A percentile compares a stretch with the other conserved stretches of the same genome.
Evolutionary conservation across 179 eudicot genomes (phyloP).

Genomic region (Beta macrorhiza): DNA sequence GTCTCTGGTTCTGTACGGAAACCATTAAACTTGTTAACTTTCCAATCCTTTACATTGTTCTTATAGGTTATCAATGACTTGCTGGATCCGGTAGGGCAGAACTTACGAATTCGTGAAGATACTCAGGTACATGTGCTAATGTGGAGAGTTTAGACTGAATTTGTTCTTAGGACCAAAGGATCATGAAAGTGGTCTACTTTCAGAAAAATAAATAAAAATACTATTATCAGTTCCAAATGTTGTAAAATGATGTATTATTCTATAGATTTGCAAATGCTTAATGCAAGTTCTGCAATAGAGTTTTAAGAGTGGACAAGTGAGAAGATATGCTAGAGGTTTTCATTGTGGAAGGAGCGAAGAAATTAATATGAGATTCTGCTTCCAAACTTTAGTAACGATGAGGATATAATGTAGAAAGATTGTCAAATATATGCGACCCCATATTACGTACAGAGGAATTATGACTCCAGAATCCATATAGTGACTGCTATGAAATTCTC

Average conservation of each 20-base stretch:
- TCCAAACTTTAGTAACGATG: background rate
- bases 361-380: background rate
- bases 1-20: background rate
- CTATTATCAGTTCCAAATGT: background rate
- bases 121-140: conserved; percentile 47
- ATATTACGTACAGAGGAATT: background rate
- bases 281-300: background rate
- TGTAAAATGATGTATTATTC: background rate
- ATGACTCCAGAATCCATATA: background rate
- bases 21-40: background rate
- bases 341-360: background rate
- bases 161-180: background rate
- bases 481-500: background rate
- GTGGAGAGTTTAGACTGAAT: background rate
- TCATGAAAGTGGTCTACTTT: background rate
- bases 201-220: background rate
- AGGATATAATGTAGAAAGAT: background rate
- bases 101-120: conserved; percentile 75
- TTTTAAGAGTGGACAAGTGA: background rate
- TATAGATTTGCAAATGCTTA: background rate
- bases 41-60: conserved; percentile 5
- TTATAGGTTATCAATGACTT: conserved; percentile 82
- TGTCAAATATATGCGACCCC: background rate
- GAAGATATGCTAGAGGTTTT: background rate
- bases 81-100: conserved; percentile 87